phyloP scores from a whole-genome alignment of 2,329 filamentous ascomycete species.

The Hypoxylon sp. region DNA sequence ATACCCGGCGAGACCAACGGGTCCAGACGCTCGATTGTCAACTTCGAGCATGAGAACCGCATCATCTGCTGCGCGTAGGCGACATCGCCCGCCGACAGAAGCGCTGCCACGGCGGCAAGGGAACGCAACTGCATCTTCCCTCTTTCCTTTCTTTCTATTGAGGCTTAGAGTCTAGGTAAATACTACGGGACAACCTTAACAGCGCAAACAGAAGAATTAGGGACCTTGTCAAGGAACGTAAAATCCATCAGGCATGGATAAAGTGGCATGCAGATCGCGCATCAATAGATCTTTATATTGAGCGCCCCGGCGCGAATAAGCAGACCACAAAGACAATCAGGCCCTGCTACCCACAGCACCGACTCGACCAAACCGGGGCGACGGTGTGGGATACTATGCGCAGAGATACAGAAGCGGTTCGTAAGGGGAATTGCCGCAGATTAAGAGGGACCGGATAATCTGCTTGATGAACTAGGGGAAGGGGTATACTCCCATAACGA shows the following conservation, averaged over 20 bases:
- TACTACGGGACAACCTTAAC: not conserved
- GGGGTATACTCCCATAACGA: conserved; percentile 33
- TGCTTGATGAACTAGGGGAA: conserved; percentile 22
- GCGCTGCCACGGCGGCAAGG: conserved; percentile 27
- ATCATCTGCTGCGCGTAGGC: conserved; percentile 41
- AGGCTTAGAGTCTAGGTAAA: not conserved
- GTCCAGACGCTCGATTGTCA: conserved; percentile 59
- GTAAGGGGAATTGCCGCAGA: conserved; percentile 36
- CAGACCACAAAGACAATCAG: not conserved
- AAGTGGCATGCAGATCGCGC: not conserved
- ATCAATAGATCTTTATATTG: conserved; percentile 18
- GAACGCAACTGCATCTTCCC: conserved; percentile 31
- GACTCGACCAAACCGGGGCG: not conserved
- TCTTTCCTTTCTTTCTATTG: not conserved
- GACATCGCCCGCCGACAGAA: conserved; percentile 18
- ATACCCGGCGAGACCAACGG: conserved; percentile 54
- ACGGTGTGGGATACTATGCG: not conserved
- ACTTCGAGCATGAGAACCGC: conserved; percentile 62
- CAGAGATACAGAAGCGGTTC: conserved; percentile 24
- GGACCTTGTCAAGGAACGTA: not conserved
- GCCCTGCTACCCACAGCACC: not conserved
- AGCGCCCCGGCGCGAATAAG: not conserved
- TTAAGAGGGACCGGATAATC: conserved; percentile 39
- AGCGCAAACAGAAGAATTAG: not conserved
- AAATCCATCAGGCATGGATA: not conserved